Conservation (phyloP, 2,329 filamentous ascomycete genomes). For the Botrytis elliptica region DNA sequence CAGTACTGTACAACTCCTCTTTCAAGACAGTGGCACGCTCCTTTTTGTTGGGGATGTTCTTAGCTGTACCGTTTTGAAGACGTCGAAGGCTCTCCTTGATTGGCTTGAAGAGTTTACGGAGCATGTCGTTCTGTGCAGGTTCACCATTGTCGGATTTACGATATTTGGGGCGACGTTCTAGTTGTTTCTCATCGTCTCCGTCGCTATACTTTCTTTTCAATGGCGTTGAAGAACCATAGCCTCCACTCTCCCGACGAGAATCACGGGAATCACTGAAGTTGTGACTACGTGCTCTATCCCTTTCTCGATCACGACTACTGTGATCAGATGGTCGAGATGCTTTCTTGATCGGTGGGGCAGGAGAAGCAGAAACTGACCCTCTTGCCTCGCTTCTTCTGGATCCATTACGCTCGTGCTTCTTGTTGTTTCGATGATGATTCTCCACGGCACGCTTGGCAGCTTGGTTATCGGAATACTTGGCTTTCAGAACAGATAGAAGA, state of each 20-base stretch:
- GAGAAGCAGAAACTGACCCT: constrained; percentile 67
- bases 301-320: constrained; percentile 50
- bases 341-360: constrained; percentile 57
- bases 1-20: constrained; percentile 59
- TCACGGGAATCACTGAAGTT: constrained; percentile 43
- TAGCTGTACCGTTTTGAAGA: constrained; percentile 60
- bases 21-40: constrained; percentile 62
- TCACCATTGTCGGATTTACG: constrained; percentile 52
- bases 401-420: constrained; percentile 63
- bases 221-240: constrained; percentile 32
- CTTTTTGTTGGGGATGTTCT: constrained; percentile 61
- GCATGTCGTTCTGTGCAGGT: constrained; percentile 22
- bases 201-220: constrained; percentile 61
- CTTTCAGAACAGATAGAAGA: constrained; percentile 88
- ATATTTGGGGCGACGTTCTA: constrained; percentile 52
- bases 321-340: constrained; percentile 41
- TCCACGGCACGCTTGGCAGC: constrained; percentile 78
- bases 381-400: constrained; percentile 59
- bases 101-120: constrained; percentile 48
- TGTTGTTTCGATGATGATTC: constrained; percentile 93
- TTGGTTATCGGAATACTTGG: constrained; percentile 74
- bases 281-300: constrained; percentile 47
- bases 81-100: constrained; percentile 59
- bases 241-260: constrained; percentile 28
- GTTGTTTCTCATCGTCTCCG: constrained; percentile 49